A percentile compares a stretch with the other conserved stretches of the same genome.
Evolutionary conservation across 2,329 filamentous ascomycete genomes (phyloP).

Genomic region (Blastomyces emzantsi): DNA sequence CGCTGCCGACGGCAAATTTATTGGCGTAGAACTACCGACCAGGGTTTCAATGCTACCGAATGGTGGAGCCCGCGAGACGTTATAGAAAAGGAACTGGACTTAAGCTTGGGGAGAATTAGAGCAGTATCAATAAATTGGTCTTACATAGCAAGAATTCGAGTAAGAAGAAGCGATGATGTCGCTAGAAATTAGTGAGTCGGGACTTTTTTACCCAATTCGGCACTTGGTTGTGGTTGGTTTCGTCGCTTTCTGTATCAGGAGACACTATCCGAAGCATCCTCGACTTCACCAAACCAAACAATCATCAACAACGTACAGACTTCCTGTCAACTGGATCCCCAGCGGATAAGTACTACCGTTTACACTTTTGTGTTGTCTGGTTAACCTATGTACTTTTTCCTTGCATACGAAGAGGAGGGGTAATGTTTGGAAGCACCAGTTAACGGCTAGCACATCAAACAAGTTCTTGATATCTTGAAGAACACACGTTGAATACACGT

Average conservation of each 20-base stretch:
- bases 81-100: neutral
- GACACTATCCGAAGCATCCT: conserved; percentile 4
- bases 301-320: too few species aligned
- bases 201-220: conserved; percentile 9
- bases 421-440: neutral
- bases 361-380: too few species aligned
- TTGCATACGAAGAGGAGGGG: neutral
- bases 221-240: neutral
- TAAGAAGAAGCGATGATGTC: neutral
- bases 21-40: too few species aligned
- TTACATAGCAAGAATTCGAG: neutral
- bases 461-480: too few species aligned
- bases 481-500: too few species aligned
- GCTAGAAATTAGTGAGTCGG: neutral
- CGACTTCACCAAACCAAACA: neutral
- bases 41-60: neutral
- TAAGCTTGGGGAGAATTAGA: neutral
- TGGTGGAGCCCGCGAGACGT: neutral
- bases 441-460: neutral
- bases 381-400: too few species aligned
- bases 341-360: neutral
- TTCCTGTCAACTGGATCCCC: neutral
- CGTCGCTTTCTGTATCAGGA: neutral
- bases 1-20: too few species aligned
- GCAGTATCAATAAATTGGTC: neutral